Evolutionary conservation across 169 alveolate species (phyloP).

Genomic region (Cryptosporidium tyzzeri): DNA sequence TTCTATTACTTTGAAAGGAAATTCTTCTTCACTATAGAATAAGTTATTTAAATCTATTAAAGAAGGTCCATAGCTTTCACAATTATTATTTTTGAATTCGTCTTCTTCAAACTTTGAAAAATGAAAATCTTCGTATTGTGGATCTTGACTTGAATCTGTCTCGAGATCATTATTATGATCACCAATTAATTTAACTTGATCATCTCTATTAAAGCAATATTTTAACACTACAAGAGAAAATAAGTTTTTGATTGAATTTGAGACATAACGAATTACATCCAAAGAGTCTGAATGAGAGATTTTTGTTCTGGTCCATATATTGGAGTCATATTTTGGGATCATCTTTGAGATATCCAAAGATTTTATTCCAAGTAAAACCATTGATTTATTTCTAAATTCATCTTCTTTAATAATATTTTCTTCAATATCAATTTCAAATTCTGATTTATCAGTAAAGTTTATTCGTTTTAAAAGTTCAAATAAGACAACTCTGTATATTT

Average conservation of each 20-base stretch:
- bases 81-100: background rate
- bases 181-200: slow-evolving; percentile 1
- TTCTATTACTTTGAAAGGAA: slow-evolving; percentile 46
- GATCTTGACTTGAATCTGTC: background rate
- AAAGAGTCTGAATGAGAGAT: slow-evolving; percentile 58
- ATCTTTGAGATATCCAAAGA: slow-evolving; percentile 23
- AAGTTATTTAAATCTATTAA: slow-evolving; percentile 33
- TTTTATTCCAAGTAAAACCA: slow-evolving; percentile 15
- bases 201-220: slow-evolving; percentile 1
- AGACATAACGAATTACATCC: slow-evolving; percentile 40
- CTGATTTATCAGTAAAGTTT: slow-evolving; percentile 26
- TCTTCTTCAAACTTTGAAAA: background rate
- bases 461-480: slow-evolving; percentile 41
- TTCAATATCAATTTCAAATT: slow-evolving; percentile 4
- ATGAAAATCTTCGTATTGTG: background rate
- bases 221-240: background rate
- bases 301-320: slow-evolving; percentile 36
- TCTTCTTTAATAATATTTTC: background rate
- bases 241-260: slow-evolving; percentile 32
- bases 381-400: slow-evolving; percentile 19
- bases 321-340: slow-evolving; percentile 46
- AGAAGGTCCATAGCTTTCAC: background rate
- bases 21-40: slow-evolving; percentile 22
- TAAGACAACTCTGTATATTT: slow-evolving; percentile 22
- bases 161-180: background rate